Conservation (phyloP, 2,329 filamentous ascomycete species). For the Fusarium sp. region DNA sequence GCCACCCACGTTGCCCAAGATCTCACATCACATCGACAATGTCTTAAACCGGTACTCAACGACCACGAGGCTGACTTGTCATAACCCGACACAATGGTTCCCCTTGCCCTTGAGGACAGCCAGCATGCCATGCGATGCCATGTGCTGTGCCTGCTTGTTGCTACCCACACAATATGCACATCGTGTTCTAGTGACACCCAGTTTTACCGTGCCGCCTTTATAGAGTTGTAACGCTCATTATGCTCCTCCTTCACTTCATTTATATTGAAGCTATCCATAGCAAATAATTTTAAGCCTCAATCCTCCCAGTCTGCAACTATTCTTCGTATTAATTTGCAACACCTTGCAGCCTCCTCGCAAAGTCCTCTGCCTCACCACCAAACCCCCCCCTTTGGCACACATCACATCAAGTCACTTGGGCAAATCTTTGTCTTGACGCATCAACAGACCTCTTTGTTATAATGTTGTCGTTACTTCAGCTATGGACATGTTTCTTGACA, state of each 20-base stretch:
- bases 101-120: neutral
- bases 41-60: conserved; percentile 30
- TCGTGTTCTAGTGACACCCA: neutral
- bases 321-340: neutral
- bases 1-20: conserved; percentile 32
- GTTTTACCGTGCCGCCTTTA: neutral
- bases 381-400: neutral
- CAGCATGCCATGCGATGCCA: neutral
- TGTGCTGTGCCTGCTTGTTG: neutral
- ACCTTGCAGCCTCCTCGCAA: neutral
- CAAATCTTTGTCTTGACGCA: neutral
- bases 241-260: neutral
- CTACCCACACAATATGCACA: neutral
- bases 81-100: conserved; percentile 25
- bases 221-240: neutral
- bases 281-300: neutral
- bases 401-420: neutral
- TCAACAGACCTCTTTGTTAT: neutral
- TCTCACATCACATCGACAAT: conserved; percentile 32
- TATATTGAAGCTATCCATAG: neutral
- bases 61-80: conserved; percentile 20
- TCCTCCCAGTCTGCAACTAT: neutral
- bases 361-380: neutral
- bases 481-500: neutral
- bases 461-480: neutral